These are phyloP conservation scores for Populus nigra DNA, from an alignment of 345 rosid genomes.

Conservation along the genomic window DNA sequence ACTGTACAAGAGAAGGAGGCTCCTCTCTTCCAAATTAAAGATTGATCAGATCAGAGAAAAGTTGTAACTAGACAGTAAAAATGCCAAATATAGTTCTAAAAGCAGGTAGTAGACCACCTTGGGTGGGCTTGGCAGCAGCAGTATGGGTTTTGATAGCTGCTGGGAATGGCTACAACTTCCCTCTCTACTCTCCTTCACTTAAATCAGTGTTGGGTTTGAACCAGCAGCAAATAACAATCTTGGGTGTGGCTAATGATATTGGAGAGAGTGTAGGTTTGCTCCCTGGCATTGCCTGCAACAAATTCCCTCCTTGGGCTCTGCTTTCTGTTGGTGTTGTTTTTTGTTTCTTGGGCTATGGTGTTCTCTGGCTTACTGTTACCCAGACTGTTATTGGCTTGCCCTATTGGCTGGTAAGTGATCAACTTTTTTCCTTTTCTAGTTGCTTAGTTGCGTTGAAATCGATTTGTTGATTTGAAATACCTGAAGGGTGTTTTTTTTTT, in stretches of 20 bases:
- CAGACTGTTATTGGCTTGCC: slow-evolving; percentile 61
- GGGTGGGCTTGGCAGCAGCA: slow-evolving; percentile 95
- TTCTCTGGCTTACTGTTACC: slow-evolving; percentile 77
- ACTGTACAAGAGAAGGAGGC: neutral
- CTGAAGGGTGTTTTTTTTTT: too few species aligned
- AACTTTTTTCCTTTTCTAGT: neutral
- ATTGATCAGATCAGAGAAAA: neutral
- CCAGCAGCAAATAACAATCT: slow-evolving; percentile 78
- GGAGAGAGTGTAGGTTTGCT: slow-evolving; percentile 86
- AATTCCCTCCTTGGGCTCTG: slow-evolving; percentile 88
- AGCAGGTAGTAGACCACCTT: slow-evolving; percentile 88
- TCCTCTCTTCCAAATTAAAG: neutral
- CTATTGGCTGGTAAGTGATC: slow-evolving; percentile 68
- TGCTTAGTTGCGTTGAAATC: neutral
- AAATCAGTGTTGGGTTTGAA: slow-evolving; percentile 73
- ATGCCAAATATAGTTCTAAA: slow-evolving; percentile 55
- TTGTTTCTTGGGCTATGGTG: slow-evolving; percentile 87
- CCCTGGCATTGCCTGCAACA: slow-evolving; percentile 84
- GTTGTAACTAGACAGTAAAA: neutral
- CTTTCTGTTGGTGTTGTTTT: slow-evolving; percentile 56
- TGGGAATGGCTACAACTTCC: slow-evolving; percentile 69
- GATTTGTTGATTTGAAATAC: neutral
- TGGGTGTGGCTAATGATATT: slow-evolving; percentile 91
- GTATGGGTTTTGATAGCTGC: slow-evolving; percentile 78
- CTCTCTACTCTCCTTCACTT: slow-evolving; percentile 68